Percentiles rank a stretch among this genome's conserved stretches.
Evolutionary conservation across 371 early-diverging fungal genomes (phyloP).

Genomic region (Mucor lusitanicus): DNA sequence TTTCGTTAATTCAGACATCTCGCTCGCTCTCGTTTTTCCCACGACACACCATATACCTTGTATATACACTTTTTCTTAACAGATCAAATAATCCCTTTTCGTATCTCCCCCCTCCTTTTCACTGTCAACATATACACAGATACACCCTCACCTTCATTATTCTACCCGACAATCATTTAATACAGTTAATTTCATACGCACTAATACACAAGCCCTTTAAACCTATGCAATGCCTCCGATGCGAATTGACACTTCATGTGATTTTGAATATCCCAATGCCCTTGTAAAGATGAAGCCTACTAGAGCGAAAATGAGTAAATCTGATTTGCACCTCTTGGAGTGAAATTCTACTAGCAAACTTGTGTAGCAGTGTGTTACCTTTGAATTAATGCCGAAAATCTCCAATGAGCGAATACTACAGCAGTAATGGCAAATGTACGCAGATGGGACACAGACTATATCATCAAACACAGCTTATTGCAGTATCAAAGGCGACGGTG

Average conservation of each 20-base stretch:
- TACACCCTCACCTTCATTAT: neutral
- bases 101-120: neutral
- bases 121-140: neutral
- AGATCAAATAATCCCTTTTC: neutral
- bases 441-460: too few relatives aligned
- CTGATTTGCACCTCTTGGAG: too few relatives aligned
- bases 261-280: too few relatives aligned
- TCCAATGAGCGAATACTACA: too few relatives aligned
- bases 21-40: neutral
- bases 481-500: too few relatives aligned
- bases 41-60: neutral
- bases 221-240: neutral
- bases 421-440: too few relatives aligned
- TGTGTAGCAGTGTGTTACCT: neutral
- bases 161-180: neutral
- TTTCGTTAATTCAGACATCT: conserved; percentile 47
- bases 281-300: too few relatives aligned
- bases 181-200: neutral
- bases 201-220: neutral
- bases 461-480: too few relatives aligned
- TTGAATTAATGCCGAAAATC: neutral
- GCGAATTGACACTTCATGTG: too few relatives aligned
- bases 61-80: neutral
- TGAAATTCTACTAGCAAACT: neutral
- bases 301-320: too few relatives aligned